Conservation (phyloP, 805 yeast genomes). For the Starmerella geochares region DNA sequence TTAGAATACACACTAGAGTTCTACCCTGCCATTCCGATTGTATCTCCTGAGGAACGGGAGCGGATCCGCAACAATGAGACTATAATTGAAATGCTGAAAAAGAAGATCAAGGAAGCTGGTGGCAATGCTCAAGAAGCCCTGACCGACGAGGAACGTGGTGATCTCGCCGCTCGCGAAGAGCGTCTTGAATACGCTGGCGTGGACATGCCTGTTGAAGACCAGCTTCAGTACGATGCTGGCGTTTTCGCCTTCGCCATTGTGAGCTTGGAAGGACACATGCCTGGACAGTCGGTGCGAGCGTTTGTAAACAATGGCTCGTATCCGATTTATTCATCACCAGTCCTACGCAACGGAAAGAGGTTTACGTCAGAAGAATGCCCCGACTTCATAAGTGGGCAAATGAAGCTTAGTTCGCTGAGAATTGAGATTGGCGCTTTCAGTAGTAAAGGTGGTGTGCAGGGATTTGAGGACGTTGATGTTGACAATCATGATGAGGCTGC, state of each 20-base stretch:
- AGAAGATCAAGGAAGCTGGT: slow-evolving; percentile 21
- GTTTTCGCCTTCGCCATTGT: slow-evolving; percentile 55
- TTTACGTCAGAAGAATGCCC: slow-evolving; percentile 24
- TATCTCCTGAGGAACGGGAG: slow-evolving; percentile 50
- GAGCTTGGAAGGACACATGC: slow-evolving; percentile 18
- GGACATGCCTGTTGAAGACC: slow-evolving; percentile 36
- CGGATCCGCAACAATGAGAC: slow-evolving; percentile 44
- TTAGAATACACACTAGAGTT: slow-evolving; percentile 66
- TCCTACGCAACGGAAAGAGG: slow-evolving; percentile 37
- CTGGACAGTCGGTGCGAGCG: slow-evolving; percentile 57
- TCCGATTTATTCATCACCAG: slow-evolving; percentile 49
- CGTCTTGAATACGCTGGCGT: slow-evolving; percentile 29
- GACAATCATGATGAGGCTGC: slow-evolving; percentile 33
- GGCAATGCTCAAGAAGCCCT: slow-evolving; percentile 17
- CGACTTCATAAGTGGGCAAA: slow-evolving; percentile 27
- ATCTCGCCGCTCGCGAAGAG: slow-evolving; percentile 24
- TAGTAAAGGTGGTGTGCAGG: slow-evolving; percentile 10
- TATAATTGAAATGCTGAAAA: slow-evolving; percentile 26
- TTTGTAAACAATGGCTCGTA: slow-evolving; percentile 68
- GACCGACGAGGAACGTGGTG: slow-evolving; percentile 31
- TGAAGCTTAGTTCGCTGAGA: slow-evolving; percentile 21
- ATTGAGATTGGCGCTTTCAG: slow-evolving; percentile 23
- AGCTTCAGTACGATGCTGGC: slow-evolving; percentile 58
- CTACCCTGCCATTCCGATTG: slow-evolving; percentile 73
- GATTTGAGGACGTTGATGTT: slow-evolving; percentile 16